Conservation (phyloP, 225 moss, liverwort and hornwort species). For the Sphagnum contortum region DNA sequence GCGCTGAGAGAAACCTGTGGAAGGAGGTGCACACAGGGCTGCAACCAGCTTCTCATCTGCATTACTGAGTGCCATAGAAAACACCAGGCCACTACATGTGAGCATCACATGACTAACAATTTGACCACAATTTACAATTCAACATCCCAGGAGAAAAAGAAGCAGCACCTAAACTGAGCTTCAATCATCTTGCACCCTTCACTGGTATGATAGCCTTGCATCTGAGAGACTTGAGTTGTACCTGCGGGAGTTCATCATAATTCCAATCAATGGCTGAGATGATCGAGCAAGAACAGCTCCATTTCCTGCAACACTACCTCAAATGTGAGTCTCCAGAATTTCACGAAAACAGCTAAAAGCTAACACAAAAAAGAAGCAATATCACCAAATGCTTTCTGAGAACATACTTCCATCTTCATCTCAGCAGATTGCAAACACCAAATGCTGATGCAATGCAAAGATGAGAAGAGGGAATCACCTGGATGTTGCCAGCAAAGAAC, state of each 20-base stretch:
- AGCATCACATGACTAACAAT: no score
- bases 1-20: slow-evolving; percentile 41
- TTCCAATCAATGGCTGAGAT: slow-evolving; percentile 82
- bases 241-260: slow-evolving; percentile 94
- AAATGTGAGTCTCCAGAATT: neutral
- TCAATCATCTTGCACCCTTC: no score
- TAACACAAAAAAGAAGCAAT: no score
- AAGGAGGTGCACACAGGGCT: slow-evolving; percentile 52
- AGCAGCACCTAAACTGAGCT: no score
- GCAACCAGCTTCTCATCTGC: slow-evolving; percentile 95
- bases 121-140: no score
- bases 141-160: no score
- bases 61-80: slow-evolving; percentile 43
- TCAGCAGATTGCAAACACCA: no score
- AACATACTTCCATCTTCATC: no score
- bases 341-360: no score
- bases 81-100: neutral
- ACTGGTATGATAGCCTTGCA: neutral
- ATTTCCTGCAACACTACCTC: slow-evolving; percentile 50
- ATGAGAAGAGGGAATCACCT: slow-evolving; percentile 29
- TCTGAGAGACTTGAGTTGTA: slow-evolving; percentile 9
- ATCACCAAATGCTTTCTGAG: no score
- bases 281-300: slow-evolving; percentile 97
- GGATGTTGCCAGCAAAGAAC: slow-evolving; percentile 86
- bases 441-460: no score